Evolutionary conservation across 1,284 basidiomycete species (phyloP), one percentile per base, ranked within the genome.

Genomic region (Tetrapyrgos nigripes): DNA sequence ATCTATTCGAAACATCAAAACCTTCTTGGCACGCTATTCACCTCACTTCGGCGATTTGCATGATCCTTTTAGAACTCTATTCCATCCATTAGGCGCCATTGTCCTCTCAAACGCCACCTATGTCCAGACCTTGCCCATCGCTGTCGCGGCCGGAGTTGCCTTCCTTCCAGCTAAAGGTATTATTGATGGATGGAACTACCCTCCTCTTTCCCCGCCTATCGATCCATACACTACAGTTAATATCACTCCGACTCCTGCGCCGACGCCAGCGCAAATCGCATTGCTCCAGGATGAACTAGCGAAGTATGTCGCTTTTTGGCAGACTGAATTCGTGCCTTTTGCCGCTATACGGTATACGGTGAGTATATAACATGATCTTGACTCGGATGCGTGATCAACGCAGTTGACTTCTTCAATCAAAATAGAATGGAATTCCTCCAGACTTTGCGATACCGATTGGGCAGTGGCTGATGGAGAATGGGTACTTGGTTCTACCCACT

Each of bases 41-140:
- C 17, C 6, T 40, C 8, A 33, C 37, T 40, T n/a, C 37, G 37
- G 17, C 31, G 14, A 33, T 33, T 14, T 8, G 19, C 19, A 40
- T 17, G 5, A 4, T 9, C 19, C 4, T 8, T 33, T 24, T 24
- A 59, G 58, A n/a, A 47, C 50, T 17, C 48, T 40, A 21, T 60
- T 55, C 28, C 53, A 55, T 26, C 43, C 54, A 3, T 35, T 60
- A 45, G 58, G 58, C 28, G 53, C 58, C 19, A 43, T 60, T 11
- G 40, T 60, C 8, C 51, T 56, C 24, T 51, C 58, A 13, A 56
- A 56, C n/a, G n/a, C 45, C 17, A 60, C 44, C n/a, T 60, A 60
- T 26, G 49, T 27, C 13, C 44, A 60, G 11, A 55, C 58, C 2
- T 43, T 60, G 10, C 58, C 53, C 13, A 26, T 60, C 5, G 53